phyloP scores from a whole-genome alignment of 2,329 filamentous ascomycete species.

The Cladosporium sp. region DNA sequence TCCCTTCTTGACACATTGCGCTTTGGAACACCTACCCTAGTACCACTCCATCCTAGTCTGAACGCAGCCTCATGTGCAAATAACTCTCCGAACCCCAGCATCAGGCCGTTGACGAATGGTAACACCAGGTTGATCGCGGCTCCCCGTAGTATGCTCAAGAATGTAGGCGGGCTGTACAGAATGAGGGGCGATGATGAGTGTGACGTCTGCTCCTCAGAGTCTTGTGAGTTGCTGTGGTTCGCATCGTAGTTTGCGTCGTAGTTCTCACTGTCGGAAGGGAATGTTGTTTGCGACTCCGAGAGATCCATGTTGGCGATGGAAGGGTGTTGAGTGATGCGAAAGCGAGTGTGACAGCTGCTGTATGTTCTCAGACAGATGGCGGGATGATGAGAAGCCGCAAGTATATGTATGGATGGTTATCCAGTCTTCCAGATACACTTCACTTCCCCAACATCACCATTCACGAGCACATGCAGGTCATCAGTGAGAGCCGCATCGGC shows the following conservation, averaged over 20 bases:
- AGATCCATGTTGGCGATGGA: conserved; percentile 35
- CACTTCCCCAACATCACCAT: neutral
- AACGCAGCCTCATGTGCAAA: conserved; percentile 96
- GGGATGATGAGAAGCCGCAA: neutral
- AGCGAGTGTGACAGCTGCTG: too few relatives aligned
- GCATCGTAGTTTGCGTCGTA: conserved; percentile 74
- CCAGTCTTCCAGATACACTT: neutral
- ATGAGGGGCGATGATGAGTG: conserved; percentile 66
- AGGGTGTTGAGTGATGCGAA: neutral
- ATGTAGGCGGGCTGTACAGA: conserved; percentile 81
- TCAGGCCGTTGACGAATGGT: conserved; percentile 95
- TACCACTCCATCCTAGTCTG: conserved; percentile 85
- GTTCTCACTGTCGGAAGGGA: conserved; percentile 78
- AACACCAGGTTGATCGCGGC: conserved; percentile 93
- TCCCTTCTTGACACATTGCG: neutral
- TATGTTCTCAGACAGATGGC: neutral
- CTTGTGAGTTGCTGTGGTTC: conserved; percentile 37
- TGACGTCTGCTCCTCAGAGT: conserved; percentile 57
- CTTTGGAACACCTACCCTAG: conserved; percentile 60
- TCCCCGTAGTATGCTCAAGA: conserved; percentile 80
- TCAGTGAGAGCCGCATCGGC: conserved; percentile 5
- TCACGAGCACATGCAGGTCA: neutral
- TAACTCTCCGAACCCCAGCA: conserved; percentile 95
- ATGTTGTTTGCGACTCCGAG: conserved; percentile 69
- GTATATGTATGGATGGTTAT: neutral